Base-by-base conservation (phyloP, 257 asterid species). In the Forsythia suspensa region DNA sequence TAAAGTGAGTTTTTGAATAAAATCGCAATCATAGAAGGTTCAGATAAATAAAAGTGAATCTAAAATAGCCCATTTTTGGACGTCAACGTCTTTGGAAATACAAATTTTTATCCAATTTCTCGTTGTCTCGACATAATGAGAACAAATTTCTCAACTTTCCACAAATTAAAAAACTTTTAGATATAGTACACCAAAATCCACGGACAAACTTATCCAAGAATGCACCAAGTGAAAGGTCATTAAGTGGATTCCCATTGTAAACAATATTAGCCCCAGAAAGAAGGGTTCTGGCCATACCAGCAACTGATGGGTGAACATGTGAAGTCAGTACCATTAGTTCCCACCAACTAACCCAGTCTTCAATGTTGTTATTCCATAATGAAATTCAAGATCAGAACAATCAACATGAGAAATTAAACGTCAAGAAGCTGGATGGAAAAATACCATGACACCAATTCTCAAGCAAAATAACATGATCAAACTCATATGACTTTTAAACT, bases 241-340 rank as follows among this genome's bases (percentile, higher is more conserved):
- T 90, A 11, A 95, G 82, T 65, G 98, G 99, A 77, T 93, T 93
- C 51, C 98, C 99, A 57, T 90, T 87, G 79, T 95, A 95, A 59
- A 93, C 90, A 44, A 95, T 93, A 85, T 89, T 86, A 75, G 87
- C 98, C 70, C 99, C 99, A 44, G 93, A 91, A 55, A 95, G 98
- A 75, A 95, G 94, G 29, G 97, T 91, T 76, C 82, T 73, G 73
- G 98, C 99, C 99, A 93, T 93, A 74, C 98, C 93, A 71, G 99
- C 90, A 39, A 95, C 97, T 0, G 99, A 95, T 3, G 99, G 99
- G 76, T 95, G 98, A 76, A 80, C 99, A 72, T 95, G 99, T 13
- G 96, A 86, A 36, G 97, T 96, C 69, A 95, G 86, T 51, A 88
- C 90, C 16, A 70, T 82, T 77, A 95, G 87, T 90, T 95, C 99